Conservation (phyloP, 2,329 filamentous ascomycete genomes). For the Ophiostoma angusticollis region DNA sequence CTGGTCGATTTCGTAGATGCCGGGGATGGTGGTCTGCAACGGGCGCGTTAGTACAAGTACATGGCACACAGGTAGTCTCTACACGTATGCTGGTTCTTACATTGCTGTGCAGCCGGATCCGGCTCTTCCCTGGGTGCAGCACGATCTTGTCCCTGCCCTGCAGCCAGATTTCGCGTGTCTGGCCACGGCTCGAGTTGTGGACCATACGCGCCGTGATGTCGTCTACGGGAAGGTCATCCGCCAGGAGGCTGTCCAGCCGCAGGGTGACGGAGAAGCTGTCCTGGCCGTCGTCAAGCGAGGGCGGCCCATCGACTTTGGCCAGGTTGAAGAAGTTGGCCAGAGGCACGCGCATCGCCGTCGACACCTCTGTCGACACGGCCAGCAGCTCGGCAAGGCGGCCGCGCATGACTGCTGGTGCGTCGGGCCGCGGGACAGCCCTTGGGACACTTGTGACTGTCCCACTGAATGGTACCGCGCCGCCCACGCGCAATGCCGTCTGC, state of each 20-base stretch:
- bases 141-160: slow-evolving; percentile 23
- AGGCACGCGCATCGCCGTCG: slow-evolving; percentile 51
- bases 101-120: slow-evolving; percentile 31
- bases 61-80: fast-evolving
- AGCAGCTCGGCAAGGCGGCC: slow-evolving; percentile 37
- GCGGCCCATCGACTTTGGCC: slow-evolving; percentile 52
- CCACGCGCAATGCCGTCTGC: slow-evolving; percentile 24
- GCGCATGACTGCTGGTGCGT: too few species aligned
- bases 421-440: too few species aligned
- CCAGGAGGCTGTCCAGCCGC: slow-evolving; percentile 56
- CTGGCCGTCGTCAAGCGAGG: slow-evolving; percentile 54
- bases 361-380: slow-evolving; percentile 29
- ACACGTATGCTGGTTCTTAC: slow-evolving; percentile 22
- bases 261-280: slow-evolving; percentile 67
- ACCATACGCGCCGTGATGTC: slow-evolving; percentile 51
- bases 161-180: slow-evolving; percentile 40
- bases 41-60: slow-evolving; percentile 18
- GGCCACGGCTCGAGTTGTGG: slow-evolving; percentile 39
- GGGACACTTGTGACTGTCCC: too few species aligned
- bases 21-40: slow-evolving; percentile 49
- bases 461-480: too few species aligned
- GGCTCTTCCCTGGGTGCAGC: slow-evolving; percentile 42
- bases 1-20: slow-evolving; percentile 62
- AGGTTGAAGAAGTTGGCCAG: slow-evolving; percentile 63
- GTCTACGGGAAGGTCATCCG: slow-evolving; percentile 55